phyloP scores from a whole-genome alignment of 495 filamentous ascomycete genomes.

The Lasiosphaeria hispida region DNA sequence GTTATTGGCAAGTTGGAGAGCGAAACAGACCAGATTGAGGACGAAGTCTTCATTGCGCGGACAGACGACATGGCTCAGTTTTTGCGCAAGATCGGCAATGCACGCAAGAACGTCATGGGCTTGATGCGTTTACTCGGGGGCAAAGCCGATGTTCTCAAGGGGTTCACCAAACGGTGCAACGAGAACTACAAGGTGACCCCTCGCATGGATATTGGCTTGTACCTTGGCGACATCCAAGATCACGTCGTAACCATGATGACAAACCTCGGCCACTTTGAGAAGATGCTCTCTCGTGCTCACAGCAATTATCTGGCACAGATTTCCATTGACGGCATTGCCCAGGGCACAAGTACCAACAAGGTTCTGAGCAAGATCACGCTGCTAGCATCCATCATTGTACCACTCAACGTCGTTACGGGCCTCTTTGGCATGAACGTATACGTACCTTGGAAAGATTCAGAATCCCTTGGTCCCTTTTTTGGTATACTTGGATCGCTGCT shows the following conservation, averaged over 20 bases:
- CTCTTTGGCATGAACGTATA: conserved; percentile 96
- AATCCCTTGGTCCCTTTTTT: conserved; percentile 71
- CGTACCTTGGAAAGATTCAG: conserved; percentile 64
- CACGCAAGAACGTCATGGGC: conserved; percentile 91
- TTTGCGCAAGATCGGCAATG: conserved; percentile 80
- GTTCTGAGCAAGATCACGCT: conserved; percentile 94
- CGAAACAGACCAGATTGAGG: conserved; percentile 91
- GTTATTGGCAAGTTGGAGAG: conserved; percentile 80
- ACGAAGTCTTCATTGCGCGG: conserved; percentile 87
- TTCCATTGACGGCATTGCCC: conserved; percentile 79
- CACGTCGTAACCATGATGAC: conserved; percentile 99
- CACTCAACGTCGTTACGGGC: conserved; percentile 93
- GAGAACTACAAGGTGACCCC: conserved; percentile 93
- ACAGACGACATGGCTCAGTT: conserved; percentile 83
- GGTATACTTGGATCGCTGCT: conserved; percentile 69
- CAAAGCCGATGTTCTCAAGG: conserved; percentile 95
- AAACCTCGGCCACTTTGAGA: conserved; percentile 92
- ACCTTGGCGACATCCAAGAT: conserved; percentile 95
- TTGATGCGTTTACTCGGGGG: conserved; percentile 90
- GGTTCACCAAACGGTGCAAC: conserved; percentile 97
- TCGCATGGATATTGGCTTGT: conserved; percentile 91
- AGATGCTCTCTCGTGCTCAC: conserved; percentile 93
- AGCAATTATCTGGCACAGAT: conserved; percentile 95
- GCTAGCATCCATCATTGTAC: conserved; percentile 88
- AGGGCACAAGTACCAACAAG: conserved; percentile 77